Evolutionary conservation across 2,329 filamentous ascomycete genomes (phyloP), one percentile per base, ranked within the genome.

Genomic region (Aspergillus sp.): DNA sequence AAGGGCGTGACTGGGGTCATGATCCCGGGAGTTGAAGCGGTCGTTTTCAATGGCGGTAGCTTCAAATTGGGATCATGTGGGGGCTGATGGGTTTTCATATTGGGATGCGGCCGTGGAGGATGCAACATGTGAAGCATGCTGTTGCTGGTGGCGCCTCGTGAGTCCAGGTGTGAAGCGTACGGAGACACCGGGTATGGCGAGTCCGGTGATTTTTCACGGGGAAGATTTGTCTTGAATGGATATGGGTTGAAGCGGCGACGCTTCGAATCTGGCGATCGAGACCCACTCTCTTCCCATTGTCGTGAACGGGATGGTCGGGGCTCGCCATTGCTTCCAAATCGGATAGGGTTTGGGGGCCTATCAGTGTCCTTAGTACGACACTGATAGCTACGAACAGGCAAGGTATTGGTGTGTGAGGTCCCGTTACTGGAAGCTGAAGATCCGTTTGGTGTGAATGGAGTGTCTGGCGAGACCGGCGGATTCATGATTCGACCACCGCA

Each of bases 211-310:
- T 60, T 52, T 53, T 70, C 69, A 45, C 65, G 59, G 54, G 70
- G 61, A 52, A 71, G 58, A 54, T 69, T 65, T 52, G 68, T 57
- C 54, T 72, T 62, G 56, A 69, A 53, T 5, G 66, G 63, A 46
- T 65, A 65, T 39, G 71, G 72, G 53, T 79, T 79, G 58, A 79
- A 79, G 33, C 84, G 79, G 19, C 84, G 79, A 48, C 83, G 78
- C 61, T 87, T 86, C 23, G 70, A 65, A 46, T 85, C 83, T 7
- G 76, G 73, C 3, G 76, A 74, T 45, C 74, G 70, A 44, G 72
- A 74, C 17, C 53, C 57, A 49, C 49, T 54, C 48, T 69, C 58
- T 47, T 68, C 64, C 46, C 57, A 62, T 35, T 62, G 55, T 23
- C 60, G 56, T 17, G 53, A 56, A 12, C 59, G 62, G 35, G 56